Evolutionary conservation across 2,329 filamentous ascomycete species (phyloP).

Genomic region (Colletotrichum orbiculare): DNA sequence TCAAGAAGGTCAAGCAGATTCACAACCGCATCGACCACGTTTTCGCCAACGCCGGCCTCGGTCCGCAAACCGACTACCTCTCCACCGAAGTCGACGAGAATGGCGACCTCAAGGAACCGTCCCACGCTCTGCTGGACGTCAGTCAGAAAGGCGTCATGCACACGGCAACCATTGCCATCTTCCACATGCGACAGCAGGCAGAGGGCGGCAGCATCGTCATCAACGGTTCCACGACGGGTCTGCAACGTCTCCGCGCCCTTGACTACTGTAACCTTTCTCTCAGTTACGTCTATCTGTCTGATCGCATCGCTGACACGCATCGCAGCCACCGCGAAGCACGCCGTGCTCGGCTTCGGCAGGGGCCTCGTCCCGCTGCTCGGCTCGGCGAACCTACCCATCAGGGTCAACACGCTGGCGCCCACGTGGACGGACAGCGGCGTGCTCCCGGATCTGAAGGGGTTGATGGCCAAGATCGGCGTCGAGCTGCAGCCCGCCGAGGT

Average conservation of each 20-base stretch:
- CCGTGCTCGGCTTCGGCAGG: slow-evolving; percentile 63
- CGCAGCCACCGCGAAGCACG: slow-evolving; percentile 64
- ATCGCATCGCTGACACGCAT: background rate
- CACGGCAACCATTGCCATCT: slow-evolving; percentile 58
- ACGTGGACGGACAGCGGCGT: slow-evolving; percentile 48
- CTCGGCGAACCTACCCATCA: slow-evolving; percentile 55
- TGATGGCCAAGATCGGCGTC: slow-evolving; percentile 53
- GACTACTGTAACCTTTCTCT: slow-evolving; percentile 58
- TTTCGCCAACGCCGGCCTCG: slow-evolving; percentile 73
- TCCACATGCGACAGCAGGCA: slow-evolving; percentile 61
- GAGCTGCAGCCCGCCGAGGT: slow-evolving; percentile 56
- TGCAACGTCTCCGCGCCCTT: slow-evolving; percentile 60
- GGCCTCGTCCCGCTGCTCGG: slow-evolving; percentile 54
- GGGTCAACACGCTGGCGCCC: slow-evolving; percentile 58
- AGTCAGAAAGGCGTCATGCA: slow-evolving; percentile 62
- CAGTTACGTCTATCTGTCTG: background rate
- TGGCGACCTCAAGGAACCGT: slow-evolving; percentile 61
- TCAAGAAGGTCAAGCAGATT: slow-evolving; percentile 64
- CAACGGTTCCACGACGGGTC: slow-evolving; percentile 60
- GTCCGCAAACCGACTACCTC: slow-evolving; percentile 58
- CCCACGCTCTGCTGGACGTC: slow-evolving; percentile 56
- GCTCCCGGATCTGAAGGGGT: slow-evolving; percentile 49
- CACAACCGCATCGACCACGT: slow-evolving; percentile 83
- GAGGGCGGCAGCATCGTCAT: slow-evolving; percentile 65
- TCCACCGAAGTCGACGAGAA: slow-evolving; percentile 58